Conservation (phyloP, 1,284 basidiomycete genomes). For the Boletus smithii region DNA sequence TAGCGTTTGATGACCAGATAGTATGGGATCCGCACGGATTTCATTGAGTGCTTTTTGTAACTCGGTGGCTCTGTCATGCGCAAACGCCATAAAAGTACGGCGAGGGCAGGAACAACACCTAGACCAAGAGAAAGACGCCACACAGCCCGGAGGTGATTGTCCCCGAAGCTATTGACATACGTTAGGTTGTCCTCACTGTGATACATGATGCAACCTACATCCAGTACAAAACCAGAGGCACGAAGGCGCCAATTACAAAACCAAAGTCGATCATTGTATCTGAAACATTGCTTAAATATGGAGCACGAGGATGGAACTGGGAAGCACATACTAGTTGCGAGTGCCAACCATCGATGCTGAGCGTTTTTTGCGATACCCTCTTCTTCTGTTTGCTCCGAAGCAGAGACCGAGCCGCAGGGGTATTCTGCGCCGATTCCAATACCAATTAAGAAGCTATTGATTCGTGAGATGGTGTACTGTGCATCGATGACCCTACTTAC, state of each 20-base stretch:
- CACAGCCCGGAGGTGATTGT: slow-evolving; percentile 76
- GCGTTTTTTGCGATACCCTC: slow-evolving; percentile 70
- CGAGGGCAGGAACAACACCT: slow-evolving; percentile 76
- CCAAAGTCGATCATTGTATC: slow-evolving; percentile 88
- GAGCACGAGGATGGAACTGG: slow-evolving; percentile 1
- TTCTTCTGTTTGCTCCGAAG: slow-evolving; percentile 88
- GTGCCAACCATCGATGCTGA: slow-evolving; percentile 83
- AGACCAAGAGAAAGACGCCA: slow-evolving; percentile 91
- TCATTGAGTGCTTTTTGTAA: slow-evolving; percentile 77
- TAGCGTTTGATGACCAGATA: slow-evolving; percentile 78
- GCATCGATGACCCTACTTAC: slow-evolving; percentile 35
- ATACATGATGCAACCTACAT: slow-evolving; percentile 50
- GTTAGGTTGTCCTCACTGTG: background rate
- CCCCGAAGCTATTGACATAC: slow-evolving; percentile 55
- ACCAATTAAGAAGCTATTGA: slow-evolving; percentile 67
- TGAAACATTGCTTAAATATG: slow-evolving; percentile 23
- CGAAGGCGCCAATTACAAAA: slow-evolving; percentile 81
- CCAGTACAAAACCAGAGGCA: slow-evolving; percentile 82
- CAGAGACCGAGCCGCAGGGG: slow-evolving; percentile 88
- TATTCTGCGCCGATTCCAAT: slow-evolving; percentile 89
- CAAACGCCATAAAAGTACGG: slow-evolving; percentile 84
- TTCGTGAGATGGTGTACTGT: background rate
- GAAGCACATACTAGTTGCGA: slow-evolving; percentile 69
- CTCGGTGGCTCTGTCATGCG: slow-evolving; percentile 78
- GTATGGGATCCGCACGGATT: slow-evolving; percentile 71